A percentile compares a stretch with the other conserved stretches of the same genome.
These are phyloP conservation scores for Gardenia jasminoides DNA, from an alignment of 257 asterid genomes.

Conservation along the genomic window DNA sequence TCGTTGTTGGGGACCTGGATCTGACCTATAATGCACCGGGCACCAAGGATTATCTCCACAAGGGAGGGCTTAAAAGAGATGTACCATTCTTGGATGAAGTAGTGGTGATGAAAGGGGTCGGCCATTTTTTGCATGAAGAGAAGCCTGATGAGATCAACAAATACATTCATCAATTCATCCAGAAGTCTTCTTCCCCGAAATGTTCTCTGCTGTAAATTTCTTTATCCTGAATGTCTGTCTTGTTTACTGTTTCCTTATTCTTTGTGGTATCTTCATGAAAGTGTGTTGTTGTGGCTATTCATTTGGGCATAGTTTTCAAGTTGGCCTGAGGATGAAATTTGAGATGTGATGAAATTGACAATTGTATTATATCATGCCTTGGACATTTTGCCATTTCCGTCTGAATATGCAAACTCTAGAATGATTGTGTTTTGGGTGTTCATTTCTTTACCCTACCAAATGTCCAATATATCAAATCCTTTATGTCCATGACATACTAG, in stretches of 20 bases:
- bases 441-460: neutral
- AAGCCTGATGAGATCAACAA: slow-evolving; percentile 54
- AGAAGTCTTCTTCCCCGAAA: slow-evolving; percentile 15
- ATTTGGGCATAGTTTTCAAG: too few relatives aligned
- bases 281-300: neutral
- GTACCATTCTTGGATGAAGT: slow-evolving; percentile 61
- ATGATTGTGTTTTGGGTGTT: neutral
- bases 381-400: neutral
- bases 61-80: slow-evolving; percentile 60
- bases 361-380: neutral
- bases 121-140: slow-evolving; percentile 65
- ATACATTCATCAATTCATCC: slow-evolving; percentile 51
- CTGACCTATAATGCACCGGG: slow-evolving; percentile 61
- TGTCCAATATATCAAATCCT: too few relatives aligned
- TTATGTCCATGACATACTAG: neutral
- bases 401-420: neutral
- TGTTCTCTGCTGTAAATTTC: slow-evolving; percentile 19
- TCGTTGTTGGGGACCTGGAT: slow-evolving; percentile 66
- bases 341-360: neutral
- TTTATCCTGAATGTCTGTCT: neutral
- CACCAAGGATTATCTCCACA: slow-evolving; percentile 57
- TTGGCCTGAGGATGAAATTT: neutral
- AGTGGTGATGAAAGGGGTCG: slow-evolving; percentile 60
- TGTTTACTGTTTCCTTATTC: too few relatives aligned
- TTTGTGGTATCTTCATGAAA: too few relatives aligned